These are phyloP conservation scores for Fragilaria crotonensis DNA, from an alignment of 108 stramenopile genomes.

Conservation along the genomic window DNA sequence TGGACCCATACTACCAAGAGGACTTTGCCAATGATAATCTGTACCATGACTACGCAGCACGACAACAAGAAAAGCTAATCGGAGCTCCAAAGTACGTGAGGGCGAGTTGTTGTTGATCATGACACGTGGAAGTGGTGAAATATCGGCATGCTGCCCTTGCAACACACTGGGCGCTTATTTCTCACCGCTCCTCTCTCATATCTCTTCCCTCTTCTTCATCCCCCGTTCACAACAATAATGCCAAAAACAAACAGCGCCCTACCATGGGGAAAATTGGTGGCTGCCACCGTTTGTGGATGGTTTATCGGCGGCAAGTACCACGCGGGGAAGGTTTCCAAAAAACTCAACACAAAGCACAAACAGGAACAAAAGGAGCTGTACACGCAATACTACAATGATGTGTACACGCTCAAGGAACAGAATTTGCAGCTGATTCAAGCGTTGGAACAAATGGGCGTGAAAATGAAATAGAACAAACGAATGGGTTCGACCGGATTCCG, in stretches of 20 bases:
- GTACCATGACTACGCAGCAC: slow-evolving; percentile 73
- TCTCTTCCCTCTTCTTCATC: too few relatives aligned
- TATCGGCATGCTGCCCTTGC: not conserved
- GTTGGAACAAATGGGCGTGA: slow-evolving; percentile 44
- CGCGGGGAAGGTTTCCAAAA: slow-evolving; percentile 53
- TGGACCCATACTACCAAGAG: slow-evolving; percentile 22
- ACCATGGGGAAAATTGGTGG: slow-evolving; percentile 28
- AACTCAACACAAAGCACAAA: slow-evolving; percentile 69
- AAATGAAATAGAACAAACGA: slow-evolving; percentile 21
- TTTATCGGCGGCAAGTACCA: slow-evolving; percentile 69
- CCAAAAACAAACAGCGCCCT: too few relatives aligned
- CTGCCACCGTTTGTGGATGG: slow-evolving; percentile 52
- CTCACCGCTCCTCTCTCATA: not conserved
- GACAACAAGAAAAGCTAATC: slow-evolving; percentile 60
- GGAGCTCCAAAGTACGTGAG: slow-evolving; percentile 14
- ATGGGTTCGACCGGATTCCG: too few relatives aligned
- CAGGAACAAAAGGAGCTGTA: slow-evolving; percentile 86
- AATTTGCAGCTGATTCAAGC: slow-evolving; percentile 59
- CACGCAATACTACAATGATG: slow-evolving; percentile 89
- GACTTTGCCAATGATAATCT: slow-evolving; percentile 63
- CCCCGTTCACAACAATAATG: too few relatives aligned
- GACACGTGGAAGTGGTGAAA: not conserved
- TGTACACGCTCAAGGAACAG: slow-evolving; percentile 80
- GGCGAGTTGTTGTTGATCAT: slow-evolving; percentile 25
- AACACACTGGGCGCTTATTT: not conserved